Base-by-base conservation (phyloP, 2,329 filamentous ascomycete genomes). In the Ophiostoma himal-ulmi region DNA sequence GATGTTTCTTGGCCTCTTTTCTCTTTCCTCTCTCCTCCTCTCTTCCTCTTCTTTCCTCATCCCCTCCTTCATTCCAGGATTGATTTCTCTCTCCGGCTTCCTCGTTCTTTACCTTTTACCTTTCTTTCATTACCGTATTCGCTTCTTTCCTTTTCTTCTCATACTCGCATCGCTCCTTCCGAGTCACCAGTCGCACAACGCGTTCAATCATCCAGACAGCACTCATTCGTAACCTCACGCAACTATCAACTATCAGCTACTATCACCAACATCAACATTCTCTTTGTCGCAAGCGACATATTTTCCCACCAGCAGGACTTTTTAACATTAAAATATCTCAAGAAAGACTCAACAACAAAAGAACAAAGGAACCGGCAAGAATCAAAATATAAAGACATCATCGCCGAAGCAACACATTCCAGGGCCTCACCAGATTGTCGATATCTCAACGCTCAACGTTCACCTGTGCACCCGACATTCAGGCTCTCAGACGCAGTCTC, bases 221-320 rank as follows among this genome's bases (percentile, higher is more conserved):
- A 36, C 36, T 10, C 22, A 60, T 30, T 10, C 57, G 0, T 7
- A 34, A 17, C 30, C 5, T 11, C 10, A 30, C 39, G n/a, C 57
- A 14, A 30, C 30, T 11, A 17, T 17, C 57, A 36, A 14, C 14
- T 26, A 44, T 39, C 10, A 44, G 26, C 26, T 7, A 37, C 17
- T 36, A 39, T 39, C 34, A 36, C 3, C 34, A 37, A 65, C 62
- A 39, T 3, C 26, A 62, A 68, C 71, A 26, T 67, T 48, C 68
- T 70, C 48, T 65, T 68, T 70, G 68, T 72, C 71, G 71, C 71
- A 69, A 64, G 71, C 71, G 69, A 72, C 66, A 65, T n/a, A 64
- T 44, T 26, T 62, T 37, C 37, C 22, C 48, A 37, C 52, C 62
- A 70, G 69, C 69, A 69, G 71, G 66, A 62, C 68, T 62, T 30